These are phyloP conservation scores for Gentiana dahurica DNA, from an alignment of 257 asterid species.

Conservation along the genomic window DNA sequence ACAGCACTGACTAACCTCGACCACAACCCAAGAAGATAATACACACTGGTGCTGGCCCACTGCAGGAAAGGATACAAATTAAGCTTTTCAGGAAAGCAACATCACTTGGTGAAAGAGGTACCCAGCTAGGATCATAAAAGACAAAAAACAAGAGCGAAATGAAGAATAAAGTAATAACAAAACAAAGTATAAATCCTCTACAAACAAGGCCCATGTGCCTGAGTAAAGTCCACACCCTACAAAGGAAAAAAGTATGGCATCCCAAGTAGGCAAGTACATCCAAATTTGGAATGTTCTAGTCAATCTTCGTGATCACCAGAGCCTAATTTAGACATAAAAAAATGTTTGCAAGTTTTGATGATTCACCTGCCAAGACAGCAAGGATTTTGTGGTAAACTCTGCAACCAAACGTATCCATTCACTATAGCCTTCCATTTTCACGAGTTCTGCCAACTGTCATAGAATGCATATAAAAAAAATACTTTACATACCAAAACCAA, in stretches of 20 bases:
- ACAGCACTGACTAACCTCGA: constrained; percentile 95
- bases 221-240: background rate
- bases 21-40: constrained; percentile 97
- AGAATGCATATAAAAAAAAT: constrained; percentile 7
- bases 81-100: constrained; percentile 1
- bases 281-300: background rate
- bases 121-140: background rate
- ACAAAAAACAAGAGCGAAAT: background rate
- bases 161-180: background rate
- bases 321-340: background rate
- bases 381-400: constrained; percentile 79
- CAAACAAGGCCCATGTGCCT: background rate
- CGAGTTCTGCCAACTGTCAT: constrained; percentile 87
- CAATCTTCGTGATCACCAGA: background rate
- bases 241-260: background rate
- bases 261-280: background rate
- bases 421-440: constrained; percentile 85
- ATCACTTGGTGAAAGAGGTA: background rate
- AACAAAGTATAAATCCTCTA: background rate
- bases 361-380: constrained; percentile 92
- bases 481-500: too few relatives aligned
- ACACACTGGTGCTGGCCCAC: constrained; percentile 99
- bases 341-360: background rate
- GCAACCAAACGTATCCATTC: constrained; percentile 99
- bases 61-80: constrained; percentile 20